Conservation (phyloP, 495 filamentous ascomycete genomes). For the Cairneyella variabilis region DNA sequence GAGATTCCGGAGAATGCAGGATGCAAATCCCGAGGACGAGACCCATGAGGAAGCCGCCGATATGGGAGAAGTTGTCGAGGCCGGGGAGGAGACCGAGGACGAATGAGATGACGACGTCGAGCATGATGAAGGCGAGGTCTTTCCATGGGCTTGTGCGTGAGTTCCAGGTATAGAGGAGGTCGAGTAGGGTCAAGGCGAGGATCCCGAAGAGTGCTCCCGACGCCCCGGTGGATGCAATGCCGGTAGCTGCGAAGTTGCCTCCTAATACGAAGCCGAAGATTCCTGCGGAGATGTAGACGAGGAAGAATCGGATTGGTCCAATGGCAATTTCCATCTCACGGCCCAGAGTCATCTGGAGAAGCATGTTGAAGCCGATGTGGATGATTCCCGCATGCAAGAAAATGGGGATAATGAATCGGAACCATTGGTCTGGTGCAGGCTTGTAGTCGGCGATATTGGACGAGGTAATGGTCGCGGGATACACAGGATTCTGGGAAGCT, state of each 20-base stretch:
- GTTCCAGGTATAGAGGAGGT: slow-evolving; percentile 87
- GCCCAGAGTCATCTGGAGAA: slow-evolving; percentile 83
- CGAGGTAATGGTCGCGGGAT: slow-evolving; percentile 47
- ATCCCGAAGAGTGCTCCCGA: slow-evolving; percentile 90
- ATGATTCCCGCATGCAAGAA: slow-evolving; percentile 92
- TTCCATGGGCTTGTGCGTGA: slow-evolving; percentile 68
- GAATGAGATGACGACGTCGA: slow-evolving; percentile 86
- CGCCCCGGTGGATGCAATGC: slow-evolving; percentile 78
- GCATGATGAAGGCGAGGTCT: slow-evolving; percentile 77
- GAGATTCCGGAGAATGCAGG: slow-evolving; percentile 77
- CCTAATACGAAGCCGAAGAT: slow-evolving; percentile 97
- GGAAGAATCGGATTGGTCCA: slow-evolving; percentile 75
- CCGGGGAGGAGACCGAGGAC: slow-evolving; percentile 89
- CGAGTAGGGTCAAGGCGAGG: slow-evolving; percentile 80
- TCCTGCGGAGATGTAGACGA: slow-evolving; percentile 85
- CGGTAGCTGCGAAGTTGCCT: slow-evolving; percentile 82
- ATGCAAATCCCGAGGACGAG: slow-evolving; percentile 81
- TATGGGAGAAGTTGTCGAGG: slow-evolving; percentile 95
- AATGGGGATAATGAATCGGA: slow-evolving; percentile 89
- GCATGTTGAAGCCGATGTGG: slow-evolving; percentile 92
- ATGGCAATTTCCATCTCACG: slow-evolving; percentile 87
- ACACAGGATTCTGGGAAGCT: slow-evolving; percentile 44
- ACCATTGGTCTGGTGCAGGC: slow-evolving; percentile 84
- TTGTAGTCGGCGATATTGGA: slow-evolving; percentile 39
- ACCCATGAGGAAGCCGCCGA: slow-evolving; percentile 93